phyloP scores from a whole-genome alignment of 2,329 filamentous ascomycete genomes.

The Colletotrichum salicis region DNA sequence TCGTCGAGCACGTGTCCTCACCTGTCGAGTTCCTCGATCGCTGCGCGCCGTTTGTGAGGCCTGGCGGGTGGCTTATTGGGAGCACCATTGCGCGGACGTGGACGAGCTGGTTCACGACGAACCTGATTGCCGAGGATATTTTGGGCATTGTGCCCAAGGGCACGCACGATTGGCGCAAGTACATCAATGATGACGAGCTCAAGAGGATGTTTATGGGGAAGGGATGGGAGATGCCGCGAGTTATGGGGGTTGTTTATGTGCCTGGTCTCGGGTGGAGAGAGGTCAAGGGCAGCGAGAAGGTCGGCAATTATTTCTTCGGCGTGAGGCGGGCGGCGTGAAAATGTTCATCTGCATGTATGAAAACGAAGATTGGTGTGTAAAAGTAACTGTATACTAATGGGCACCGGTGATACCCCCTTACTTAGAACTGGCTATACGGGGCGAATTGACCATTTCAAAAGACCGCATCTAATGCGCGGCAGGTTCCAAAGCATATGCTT shows the following conservation, averaged over 20 bases:
- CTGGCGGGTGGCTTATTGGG: constrained; percentile 92
- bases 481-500: neutral
- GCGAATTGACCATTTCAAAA: neutral
- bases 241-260: constrained; percentile 89
- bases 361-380: neutral
- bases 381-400: constrained; percentile 16
- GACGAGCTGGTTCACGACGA: constrained; percentile 91
- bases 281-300: constrained; percentile 81
- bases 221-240: constrained; percentile 69
- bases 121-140: constrained; percentile 89
- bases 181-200: constrained; percentile 88
- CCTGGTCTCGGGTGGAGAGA: constrained; percentile 91
- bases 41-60: constrained; percentile 80
- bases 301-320: constrained; percentile 97
- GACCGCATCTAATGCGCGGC: neutral
- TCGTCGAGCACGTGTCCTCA: constrained; percentile 88
- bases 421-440: neutral
- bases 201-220: constrained; percentile 63
- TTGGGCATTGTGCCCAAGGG: constrained; percentile 88
- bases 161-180: constrained; percentile 97
- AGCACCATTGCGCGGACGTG: constrained; percentile 93
- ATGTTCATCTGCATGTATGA: neutral
- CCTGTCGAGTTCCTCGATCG: constrained; percentile 79
- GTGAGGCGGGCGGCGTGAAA: constrained; percentile 62
- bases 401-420: constrained; percentile 20